phyloP scores from a whole-genome alignment of 2,329 filamentous ascomycete genomes.

The Colletotrichum simmondsii region DNA sequence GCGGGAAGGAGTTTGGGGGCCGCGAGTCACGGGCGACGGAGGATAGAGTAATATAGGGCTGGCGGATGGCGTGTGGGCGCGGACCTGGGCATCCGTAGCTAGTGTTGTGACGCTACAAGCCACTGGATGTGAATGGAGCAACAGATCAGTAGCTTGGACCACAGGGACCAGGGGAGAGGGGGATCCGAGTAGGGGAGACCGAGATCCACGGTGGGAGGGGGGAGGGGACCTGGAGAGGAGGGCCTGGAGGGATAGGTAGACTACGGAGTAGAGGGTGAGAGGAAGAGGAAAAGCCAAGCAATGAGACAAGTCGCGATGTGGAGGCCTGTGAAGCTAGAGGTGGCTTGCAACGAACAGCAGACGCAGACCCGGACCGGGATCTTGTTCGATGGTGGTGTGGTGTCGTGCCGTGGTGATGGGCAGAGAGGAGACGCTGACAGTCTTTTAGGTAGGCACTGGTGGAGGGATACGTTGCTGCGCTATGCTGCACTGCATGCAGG shows the following conservation, averaged over 20 bases:
- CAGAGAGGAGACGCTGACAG: constrained; percentile 13
- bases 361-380: constrained; percentile 25
- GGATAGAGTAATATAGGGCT: constrained; percentile 33
- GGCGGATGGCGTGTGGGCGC: constrained; percentile 21
- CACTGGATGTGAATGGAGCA: constrained; percentile 10
- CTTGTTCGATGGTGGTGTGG: constrained; percentile 26
- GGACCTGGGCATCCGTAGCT: constrained; percentile 25
- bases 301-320: constrained; percentile 22
- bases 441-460: constrained; percentile 14
- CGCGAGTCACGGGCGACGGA: constrained; percentile 16
- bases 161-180: constrained; percentile 28
- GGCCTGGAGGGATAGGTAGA: background rate
- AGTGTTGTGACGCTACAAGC: constrained; percentile 8
- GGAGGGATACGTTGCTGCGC: constrained; percentile 16
- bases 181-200: constrained; percentile 17
- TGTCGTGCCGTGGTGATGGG: constrained; percentile 18
- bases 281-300: constrained; percentile 20
- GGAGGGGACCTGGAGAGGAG: background rate
- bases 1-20: constrained; percentile 28
- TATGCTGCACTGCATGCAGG: constrained; percentile 24
- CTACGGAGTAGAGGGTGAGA: background rate
- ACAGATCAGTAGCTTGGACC: constrained; percentile 23
- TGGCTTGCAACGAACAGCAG: constrained; percentile 20
- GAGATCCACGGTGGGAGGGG: constrained; percentile 11
- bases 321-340: constrained; percentile 8